A percentile compares a stretch with the other conserved stretches of the same genome.
Evolutionary conservation across 495 filamentous ascomycete species (phyloP).

Genomic region (Aspergillus sclerotiicarbonarius): DNA sequence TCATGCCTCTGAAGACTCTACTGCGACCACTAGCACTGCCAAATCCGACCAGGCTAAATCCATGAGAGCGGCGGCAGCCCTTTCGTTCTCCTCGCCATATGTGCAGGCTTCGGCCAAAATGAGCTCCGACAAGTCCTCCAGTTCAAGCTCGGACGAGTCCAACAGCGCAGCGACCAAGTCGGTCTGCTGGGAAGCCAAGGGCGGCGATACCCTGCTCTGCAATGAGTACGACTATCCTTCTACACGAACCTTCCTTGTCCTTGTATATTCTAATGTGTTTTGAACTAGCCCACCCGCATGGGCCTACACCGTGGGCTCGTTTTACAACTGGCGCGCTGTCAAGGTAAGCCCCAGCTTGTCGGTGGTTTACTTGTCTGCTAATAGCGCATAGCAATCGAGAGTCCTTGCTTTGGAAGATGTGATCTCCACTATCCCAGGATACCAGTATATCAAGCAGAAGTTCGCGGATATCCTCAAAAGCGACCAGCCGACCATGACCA

Average conservation of each 20-base stretch:
- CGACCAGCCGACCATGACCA: neutral
- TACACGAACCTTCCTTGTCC: neutral
- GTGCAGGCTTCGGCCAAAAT: conserved; percentile 9
- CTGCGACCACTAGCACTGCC: neutral
- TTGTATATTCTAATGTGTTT: neutral
- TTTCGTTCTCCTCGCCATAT: conserved; percentile 13
- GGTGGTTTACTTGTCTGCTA: neutral
- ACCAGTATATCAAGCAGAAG: conserved; percentile 6
- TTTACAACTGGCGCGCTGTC: conserved; percentile 15
- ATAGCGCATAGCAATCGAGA: neutral
- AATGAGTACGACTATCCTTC: conserved; percentile 10
- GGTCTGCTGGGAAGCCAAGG: conserved; percentile 11
- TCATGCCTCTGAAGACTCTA: neutral
- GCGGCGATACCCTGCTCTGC: conserved; percentile 14
- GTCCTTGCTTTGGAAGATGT: conserved; percentile 6
- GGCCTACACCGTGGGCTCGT: conserved; percentile 10
- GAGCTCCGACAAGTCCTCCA: neutral
- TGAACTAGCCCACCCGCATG: conserved; percentile 10
- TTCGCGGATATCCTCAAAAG: neutral
- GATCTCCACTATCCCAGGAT: conserved; percentile 4
- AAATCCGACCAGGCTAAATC: neutral
- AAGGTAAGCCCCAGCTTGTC: neutral
- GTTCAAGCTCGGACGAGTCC: neutral
- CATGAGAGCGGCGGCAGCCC: conserved; percentile 3
- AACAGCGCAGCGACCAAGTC: neutral